Percentiles rank a stretch among this genome's conserved stretches.
phyloP scores from a whole-genome alignment of 768 basidiomycete genomes.

The Mycena crocata region DNA sequence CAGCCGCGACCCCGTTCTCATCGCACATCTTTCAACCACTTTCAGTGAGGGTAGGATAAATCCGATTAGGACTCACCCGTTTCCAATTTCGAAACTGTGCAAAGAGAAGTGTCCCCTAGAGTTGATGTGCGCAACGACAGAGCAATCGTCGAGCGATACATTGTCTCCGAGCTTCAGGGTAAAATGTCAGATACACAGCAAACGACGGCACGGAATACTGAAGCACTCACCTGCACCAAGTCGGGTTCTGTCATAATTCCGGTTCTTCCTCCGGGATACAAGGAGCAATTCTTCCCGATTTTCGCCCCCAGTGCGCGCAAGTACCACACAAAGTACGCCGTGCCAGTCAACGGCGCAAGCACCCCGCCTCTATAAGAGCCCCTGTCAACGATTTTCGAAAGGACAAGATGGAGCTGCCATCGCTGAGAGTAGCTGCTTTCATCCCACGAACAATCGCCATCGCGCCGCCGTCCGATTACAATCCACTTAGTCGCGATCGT shows the following conservation, averaged over 20 bases:
- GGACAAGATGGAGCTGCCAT: constrained; percentile 57
- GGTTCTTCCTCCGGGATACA: constrained; percentile 52
- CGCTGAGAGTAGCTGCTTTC: constrained; percentile 59
- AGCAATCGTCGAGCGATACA: constrained; percentile 48
- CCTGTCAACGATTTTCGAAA: constrained; percentile 48
- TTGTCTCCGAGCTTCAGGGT: constrained; percentile 28
- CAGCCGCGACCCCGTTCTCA: constrained; percentile 58
- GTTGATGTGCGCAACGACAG: constrained; percentile 57
- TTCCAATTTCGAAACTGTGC: constrained; percentile 53
- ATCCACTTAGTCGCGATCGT: constrained; percentile 55
- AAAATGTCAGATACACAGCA: background rate
- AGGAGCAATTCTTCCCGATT: constrained; percentile 53
- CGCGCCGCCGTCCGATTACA: constrained; percentile 50
- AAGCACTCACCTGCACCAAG: constrained; percentile 48
- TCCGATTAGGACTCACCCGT: constrained; percentile 37
- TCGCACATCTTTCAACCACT: constrained; percentile 44
- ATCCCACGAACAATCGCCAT: constrained; percentile 57
- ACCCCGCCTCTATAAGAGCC: constrained; percentile 56
- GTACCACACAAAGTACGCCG: constrained; percentile 57
- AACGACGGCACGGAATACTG: background rate
- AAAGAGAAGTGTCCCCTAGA: constrained; percentile 58
- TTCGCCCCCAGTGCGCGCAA: constrained; percentile 55
- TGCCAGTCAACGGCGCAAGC: constrained; percentile 51
- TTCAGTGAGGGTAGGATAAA: background rate
- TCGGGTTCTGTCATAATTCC: constrained; percentile 63